phyloP scores from a whole-genome alignment of 345 rosid genomes.

The Cardamine resedifolia region DNA sequence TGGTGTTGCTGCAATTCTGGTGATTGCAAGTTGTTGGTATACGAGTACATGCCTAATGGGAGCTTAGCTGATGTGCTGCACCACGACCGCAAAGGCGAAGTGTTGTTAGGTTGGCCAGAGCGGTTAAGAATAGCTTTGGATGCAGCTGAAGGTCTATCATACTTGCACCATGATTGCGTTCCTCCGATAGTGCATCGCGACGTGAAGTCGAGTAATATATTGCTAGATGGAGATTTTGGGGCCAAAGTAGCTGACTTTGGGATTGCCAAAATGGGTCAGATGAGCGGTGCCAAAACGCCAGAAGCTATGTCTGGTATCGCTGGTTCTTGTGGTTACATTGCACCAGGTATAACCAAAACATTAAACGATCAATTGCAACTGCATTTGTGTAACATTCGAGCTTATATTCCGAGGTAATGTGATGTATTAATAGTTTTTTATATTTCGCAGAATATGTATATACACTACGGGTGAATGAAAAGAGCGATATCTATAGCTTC shows the following conservation, averaged over 20 bases:
- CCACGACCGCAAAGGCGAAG: slow-evolving; percentile 46
- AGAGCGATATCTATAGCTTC: slow-evolving; percentile 92
- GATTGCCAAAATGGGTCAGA: slow-evolving; percentile 68
- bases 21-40: slow-evolving; percentile 71
- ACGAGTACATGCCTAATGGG: slow-evolving; percentile 93
- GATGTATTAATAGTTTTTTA: not conserved
- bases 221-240: slow-evolving; percentile 65
- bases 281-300: slow-evolving; percentile 44
- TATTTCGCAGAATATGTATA: slow-evolving; percentile 71
- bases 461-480: slow-evolving; percentile 85
- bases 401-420: not conserved
- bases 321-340: slow-evolving; percentile 92
- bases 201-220: slow-evolving; percentile 82
- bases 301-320: slow-evolving; percentile 85
- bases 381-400: not conserved
- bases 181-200: slow-evolving; percentile 95
- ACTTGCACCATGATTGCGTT: slow-evolving; percentile 88
- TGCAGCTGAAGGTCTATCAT: slow-evolving; percentile 83
- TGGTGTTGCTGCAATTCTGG: slow-evolving; percentile 76
- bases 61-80: slow-evolving; percentile 78
- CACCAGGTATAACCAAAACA: slow-evolving; percentile 63
- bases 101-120: slow-evolving; percentile 59
- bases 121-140: slow-evolving; percentile 78
- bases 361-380: not conserved
- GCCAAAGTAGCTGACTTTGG: slow-evolving; percentile 95